Evolutionary conservation across 2,329 filamentous ascomycete species (phyloP), one percentile per base, ranked within the genome.

Genomic region (Leptographium flavum): DNA sequence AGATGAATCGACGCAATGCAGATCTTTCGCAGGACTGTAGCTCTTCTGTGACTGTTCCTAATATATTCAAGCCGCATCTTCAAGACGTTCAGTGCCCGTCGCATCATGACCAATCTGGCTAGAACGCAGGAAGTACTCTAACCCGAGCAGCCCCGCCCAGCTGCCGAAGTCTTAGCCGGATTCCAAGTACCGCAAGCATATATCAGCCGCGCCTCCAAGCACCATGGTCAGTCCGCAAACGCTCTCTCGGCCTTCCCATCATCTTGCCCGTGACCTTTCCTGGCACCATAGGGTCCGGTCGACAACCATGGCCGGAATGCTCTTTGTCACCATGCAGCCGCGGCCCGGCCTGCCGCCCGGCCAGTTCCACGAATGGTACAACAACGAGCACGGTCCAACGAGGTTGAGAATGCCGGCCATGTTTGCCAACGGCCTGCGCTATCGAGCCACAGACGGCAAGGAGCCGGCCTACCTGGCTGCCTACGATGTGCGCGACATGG

Each of bases 291-390:
- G 27, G 27, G 13, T 11, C 27, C 27, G 13, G 13, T 28, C 13
- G n/a, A n/a, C 27, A 28, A 27, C 27, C 27, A 51, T 46, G 36
- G 42, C 66, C 10, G 86, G 86, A 48, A 77, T 87, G 56, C 78
- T 94, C 57, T 87, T 81, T 60, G 87, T 94, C 54, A 87, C 84
- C 15, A 93, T 93, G 81, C 79, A 88, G 63, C 85, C 86, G 55
- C 71, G 74, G 60, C 68, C 74, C 47, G 72, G 71, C 53, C 70
- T 87, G 54, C 68, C 79, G 45, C 63, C 72, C 40, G 69, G 75
- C 50, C 77, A 84, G 56, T 93, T 94, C 64, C 83, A 93, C 62
- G 85, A 93, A 60, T 90, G 85, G 84, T 94, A 94, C 68, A 88
- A 93, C 67, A 92, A 87, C 62, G 87, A 94, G 66, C 87, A 94